Base-by-base conservation (phyloP, 306 rosid species). In the Vigna hirtella region DNA sequence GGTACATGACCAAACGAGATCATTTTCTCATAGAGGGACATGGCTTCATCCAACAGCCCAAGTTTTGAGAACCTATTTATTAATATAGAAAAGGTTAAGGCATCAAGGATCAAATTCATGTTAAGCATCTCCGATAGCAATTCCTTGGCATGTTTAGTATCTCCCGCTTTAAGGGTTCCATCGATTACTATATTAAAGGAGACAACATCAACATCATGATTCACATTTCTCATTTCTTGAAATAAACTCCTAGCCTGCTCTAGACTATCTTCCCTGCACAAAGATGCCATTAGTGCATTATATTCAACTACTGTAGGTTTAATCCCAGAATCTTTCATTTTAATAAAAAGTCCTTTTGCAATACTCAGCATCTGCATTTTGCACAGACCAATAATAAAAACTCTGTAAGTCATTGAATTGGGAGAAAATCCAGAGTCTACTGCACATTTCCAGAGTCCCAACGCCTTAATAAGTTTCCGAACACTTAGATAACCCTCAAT, bases 371-470 rank as follows among this genome's bases (percentile, higher is more conserved):
- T 79, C 45, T 87, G 90, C 88, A 83, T 87, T 81, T 89, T 87
- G 88, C 98, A 95, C 67, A 95, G 83, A 74, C 98, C 98, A 84
- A 80, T 84, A 56, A 95, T 89, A 86, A 92, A 80, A 42, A 89
- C 50, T 78, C 88, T 80, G 16, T 79, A 91, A 7, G 97, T 91
- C 64, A 45, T 6, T 43, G 91, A 69, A 53, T 92, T 83, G 12
- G 91, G 96, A 73, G 70, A 83, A 70, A 85, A 34, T 59, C 97
- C 93, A 26, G 74, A 72, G 55, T 86, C 85, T 11, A 88, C n/a
- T 56, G 77, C 90, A 77, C 22, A 45, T 77, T 89, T 89, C 90
- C 91, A 92, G 42, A 87, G 36, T 26, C 79, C 82, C 74, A 92
- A 65, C 63, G 93, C 91, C 83, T 85, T 70, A 20, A 67, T 65